Percentiles rank a stretch among this genome's conserved stretches.
phyloP scores from a whole-genome alignment of 2,329 filamentous ascomycete genomes.

The Ophiosphaerella korrae region DNA sequence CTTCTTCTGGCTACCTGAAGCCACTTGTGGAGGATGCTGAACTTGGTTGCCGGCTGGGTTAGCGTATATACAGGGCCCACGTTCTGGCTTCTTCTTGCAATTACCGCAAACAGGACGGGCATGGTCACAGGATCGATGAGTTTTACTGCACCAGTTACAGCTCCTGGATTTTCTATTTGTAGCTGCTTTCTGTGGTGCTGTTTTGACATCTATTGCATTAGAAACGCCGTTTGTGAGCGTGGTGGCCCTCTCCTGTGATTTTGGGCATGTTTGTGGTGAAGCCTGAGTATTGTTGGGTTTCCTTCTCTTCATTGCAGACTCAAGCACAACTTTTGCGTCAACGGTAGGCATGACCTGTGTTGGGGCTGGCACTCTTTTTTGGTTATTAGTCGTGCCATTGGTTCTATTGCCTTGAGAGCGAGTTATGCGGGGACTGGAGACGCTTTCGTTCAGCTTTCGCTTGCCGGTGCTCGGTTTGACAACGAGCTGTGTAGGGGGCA shows the following conservation, averaged over 20 bases:
- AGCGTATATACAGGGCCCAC: conserved; percentile 1
- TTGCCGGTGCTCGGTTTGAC: conserved; percentile 4
- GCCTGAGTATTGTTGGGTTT: neutral
- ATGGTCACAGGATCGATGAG: neutral
- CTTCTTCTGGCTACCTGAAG: neutral
- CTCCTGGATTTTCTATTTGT: neutral
- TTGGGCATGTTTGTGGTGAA: neutral
- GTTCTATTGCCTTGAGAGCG: conserved; percentile 11
- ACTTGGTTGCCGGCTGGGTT: neutral
- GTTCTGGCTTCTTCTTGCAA: conserved; percentile 4
- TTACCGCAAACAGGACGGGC: conserved; percentile 1
- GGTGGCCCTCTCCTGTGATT: neutral
- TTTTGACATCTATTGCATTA: conserved; percentile 5
- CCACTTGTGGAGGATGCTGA: neutral
- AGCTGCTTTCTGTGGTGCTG: conserved; percentile 6
- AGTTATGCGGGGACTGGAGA: conserved; percentile 6
- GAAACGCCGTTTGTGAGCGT: neutral
- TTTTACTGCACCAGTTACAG: conserved; percentile 1
- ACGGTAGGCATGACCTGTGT: neutral
- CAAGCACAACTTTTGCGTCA: neutral
- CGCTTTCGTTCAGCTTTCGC: conserved; percentile 5
- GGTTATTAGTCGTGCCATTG: conserved; percentile 31
- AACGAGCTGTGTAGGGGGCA: conserved; percentile 7
- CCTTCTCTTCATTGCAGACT: conserved; percentile 1
- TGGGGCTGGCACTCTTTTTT: neutral